phyloP scores from a whole-genome alignment of 2,329 filamentous ascomycete species.

The Bipolaris cookei region DNA sequence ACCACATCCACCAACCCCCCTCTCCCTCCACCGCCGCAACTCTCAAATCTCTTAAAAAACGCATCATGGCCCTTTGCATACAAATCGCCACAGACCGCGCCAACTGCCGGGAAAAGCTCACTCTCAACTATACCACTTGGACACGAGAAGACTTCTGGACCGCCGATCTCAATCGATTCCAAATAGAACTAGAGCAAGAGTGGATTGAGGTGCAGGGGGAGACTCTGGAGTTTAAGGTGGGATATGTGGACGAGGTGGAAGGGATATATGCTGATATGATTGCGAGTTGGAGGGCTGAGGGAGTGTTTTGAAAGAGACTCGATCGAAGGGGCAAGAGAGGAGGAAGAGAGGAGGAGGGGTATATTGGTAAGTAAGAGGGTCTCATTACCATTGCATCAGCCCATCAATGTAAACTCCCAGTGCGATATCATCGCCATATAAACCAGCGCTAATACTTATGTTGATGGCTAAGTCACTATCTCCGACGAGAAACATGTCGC shows the following conservation, averaged over 20 bases:
- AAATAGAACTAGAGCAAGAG: neutral
- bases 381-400: constrained; percentile 23
- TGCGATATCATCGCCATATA: constrained; percentile 29
- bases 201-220: neutral
- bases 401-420: constrained; percentile 33
- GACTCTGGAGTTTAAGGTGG: neutral
- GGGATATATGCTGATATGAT: neutral
- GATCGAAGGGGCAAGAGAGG: neutral
- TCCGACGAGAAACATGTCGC: constrained; percentile 29
- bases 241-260: neutral
- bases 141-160: neutral
- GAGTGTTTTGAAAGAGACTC: neutral
- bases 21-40: neutral
- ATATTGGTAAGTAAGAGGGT: neutral
- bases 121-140: too few relatives aligned
- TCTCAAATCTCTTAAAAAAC: neutral
- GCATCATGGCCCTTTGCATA: neutral
- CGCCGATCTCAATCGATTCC: neutral
- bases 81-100: neutral
- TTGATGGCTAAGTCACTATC: constrained; percentile 26
- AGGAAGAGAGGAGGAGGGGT: neutral
- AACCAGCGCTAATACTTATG: constrained; percentile 26
- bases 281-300: neutral
- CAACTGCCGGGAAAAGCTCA: neutral
- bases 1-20: neutral